Base-by-base conservation (phyloP, 768 basidiomycete species). In the Amanita polypyramis region DNA sequence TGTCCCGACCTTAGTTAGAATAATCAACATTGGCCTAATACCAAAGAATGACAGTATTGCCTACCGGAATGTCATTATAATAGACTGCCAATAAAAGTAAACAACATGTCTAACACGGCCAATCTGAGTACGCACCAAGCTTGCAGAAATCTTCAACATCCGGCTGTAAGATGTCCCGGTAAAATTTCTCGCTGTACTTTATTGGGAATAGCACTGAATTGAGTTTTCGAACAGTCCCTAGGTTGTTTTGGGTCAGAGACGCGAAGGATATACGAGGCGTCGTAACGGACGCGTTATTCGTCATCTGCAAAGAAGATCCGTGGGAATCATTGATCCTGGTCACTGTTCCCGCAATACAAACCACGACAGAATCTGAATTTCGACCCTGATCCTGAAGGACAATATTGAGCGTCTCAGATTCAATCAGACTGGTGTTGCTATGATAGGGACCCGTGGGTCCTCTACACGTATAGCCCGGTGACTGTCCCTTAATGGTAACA, bases 181-280 rank as follows among this genome's bases (percentile, higher is more conserved):
- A 95, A 70, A 93, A 93, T 61, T 82, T 83, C 56, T 89, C 85
- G 62, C 82, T 82, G 63, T 94, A 95, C 57, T 80, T 81, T 61
- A 94, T 85, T 21, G 92, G 90, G 62, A 93, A 92, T 35, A 94
- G 74, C 34, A 92, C 86, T 2, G 81, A 79, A 64, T 83, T 74
- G 35, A 75, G 59, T 58, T 77, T 82, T 51, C 82, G 74, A 45
- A 84, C 76, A 1, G 84, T 82, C 44, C 91, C 91, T 39, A 93
- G 66, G 65, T 93, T 95, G 64, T 92, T 92, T 48, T 73, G 69
- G 9, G 82, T 86, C 58, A 90, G 66, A 42, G 80, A 78, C 43
- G 87, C 73, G 64, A 86, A 85, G 15, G 84, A 76, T 51, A 86
- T 67, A 54, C 80, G 79, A 50, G 67, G 56, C 25, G 53, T 15